Evolutionary conservation across 2,329 filamentous ascomycete species (phyloP), one percentile per base, ranked within the genome.

Genomic region (Colletotrichum abscissum): DNA sequence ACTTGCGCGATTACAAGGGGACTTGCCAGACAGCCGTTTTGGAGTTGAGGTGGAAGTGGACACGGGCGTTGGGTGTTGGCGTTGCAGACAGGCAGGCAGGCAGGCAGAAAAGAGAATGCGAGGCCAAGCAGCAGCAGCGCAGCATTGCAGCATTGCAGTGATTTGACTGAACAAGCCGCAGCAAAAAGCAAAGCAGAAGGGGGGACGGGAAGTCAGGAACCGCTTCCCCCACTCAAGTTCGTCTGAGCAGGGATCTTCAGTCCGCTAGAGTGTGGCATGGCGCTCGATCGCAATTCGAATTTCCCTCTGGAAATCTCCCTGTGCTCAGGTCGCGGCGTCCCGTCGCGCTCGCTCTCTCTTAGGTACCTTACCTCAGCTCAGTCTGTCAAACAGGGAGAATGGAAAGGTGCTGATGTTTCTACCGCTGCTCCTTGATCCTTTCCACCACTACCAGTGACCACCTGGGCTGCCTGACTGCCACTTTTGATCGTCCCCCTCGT

Each of bases 201-300:
- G 26, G 28, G 60, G 55, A 49, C 67, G 24, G 28, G 54, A 54
- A 49, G 19, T 49, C 42, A 35, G 54, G 71, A 73, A 73, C 71
- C 22, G 28, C 33, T 62, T 49, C 63, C 60, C 60, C 33, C 56
- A 57, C n/a, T 35, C 8, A 28, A 35, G 71, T 73, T 73, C 71
- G 67, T 73, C 71, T 71, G 71, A 73, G 71, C 65, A 73, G 55
- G 71, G 60, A 30, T 65, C 22, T n/a, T 14, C 16, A 19, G 49
- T 55, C 56, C 56, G 56, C 60, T 64, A 60, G 66, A 38, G 70
- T 62, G 19, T 49, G 67, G 67, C 67, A 71, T 62, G 60, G 67
- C 67, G 67, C 67, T 65, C 67, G 49, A 71, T 71, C 71, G 67
- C 67, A 73, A 73, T 73, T 54, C 71, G 46, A 73, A 71, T 73